Base-by-base conservation (phyloP, 129 eudicot genomes). In the Ambrosia trifida region DNA sequence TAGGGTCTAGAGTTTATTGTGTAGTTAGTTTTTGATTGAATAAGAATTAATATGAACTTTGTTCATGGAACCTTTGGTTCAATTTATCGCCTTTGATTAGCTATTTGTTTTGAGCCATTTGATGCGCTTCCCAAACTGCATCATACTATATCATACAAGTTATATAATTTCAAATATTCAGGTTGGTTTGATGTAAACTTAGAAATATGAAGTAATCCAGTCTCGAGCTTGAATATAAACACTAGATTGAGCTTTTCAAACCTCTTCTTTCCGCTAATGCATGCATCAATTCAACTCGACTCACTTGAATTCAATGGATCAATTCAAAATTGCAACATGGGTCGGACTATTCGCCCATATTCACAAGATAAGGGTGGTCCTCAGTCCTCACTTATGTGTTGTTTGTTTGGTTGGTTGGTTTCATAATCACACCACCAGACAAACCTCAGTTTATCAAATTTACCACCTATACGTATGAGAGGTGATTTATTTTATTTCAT, bases 401-500 rank as follows among this genome's bases (percentile, higher is more conserved):
- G 47, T 68, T 76, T 60, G 80, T 58, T n/a, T n/a, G n/a, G n/a
- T 76, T 58, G 64, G 69, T 68, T 68, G 35, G 38, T 76, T 73
- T 63, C 40, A 18, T 19, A 51, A 49, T 76, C 46, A 54, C 61
- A 57, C 11, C 63, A 57, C 31, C 61, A 54, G 38, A 28, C 63
- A 64, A 57, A 28, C 38, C 63, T 19, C 76, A 60, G 58, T 28
- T 40, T 45, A 46, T 44, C 51, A 76, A 53, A 45, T 24, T 56
- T 20, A 20, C 62, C 51, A 5, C 68, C 41, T 18, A 12, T 7
- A 32, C 43, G 20, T 50, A 16, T 46, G 52, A 11, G 17, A 11
- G 16, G 17, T 46, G 5, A 46, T 50, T 49, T 49, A n/a, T n/a
- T n/a, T n/a, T n/a, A n/a, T n/a, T n/a, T n/a, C 51, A 12, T 46